phyloP scores from a whole-genome alignment of 2,329 filamentous ascomycete species.

The Cercospora nicotianae region DNA sequence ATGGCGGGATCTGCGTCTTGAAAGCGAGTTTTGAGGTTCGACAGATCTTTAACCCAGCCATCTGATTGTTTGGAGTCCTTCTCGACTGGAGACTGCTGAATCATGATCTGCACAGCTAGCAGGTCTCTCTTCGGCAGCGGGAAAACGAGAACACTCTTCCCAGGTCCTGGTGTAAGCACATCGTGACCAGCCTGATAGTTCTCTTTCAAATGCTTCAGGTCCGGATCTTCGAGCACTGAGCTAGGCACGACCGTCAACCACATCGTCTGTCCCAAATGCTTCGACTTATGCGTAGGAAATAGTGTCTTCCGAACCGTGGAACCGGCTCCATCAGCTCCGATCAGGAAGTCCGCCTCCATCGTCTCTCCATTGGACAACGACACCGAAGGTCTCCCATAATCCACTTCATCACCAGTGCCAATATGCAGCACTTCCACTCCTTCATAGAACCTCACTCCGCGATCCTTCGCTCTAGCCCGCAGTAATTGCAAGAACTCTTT shows the following conservation, averaged over 20 bases:
- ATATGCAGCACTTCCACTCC: conserved; percentile 6
- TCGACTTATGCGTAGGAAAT: conserved; percentile 10
- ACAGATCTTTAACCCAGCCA: conserved; percentile 1
- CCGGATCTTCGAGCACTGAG: background rate
- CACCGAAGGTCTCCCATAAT: background rate
- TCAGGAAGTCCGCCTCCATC: conserved; percentile 8
- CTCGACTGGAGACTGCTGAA: conserved; percentile 7
- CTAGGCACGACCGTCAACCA: conserved; percentile 6
- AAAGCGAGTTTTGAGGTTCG: conserved; percentile 2
- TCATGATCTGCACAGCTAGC: conserved; percentile 9
- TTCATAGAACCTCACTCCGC: conserved; percentile 4
- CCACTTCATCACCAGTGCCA: background rate
- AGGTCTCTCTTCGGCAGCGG: conserved; percentile 10
- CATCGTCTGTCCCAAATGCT: background rate
- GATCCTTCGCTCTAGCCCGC: background rate
- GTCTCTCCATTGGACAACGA: conserved; percentile 4
- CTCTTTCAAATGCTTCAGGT: conserved; percentile 4
- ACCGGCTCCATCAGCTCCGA: conserved; percentile 15
- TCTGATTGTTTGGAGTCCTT: background rate
- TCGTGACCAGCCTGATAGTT: conserved; percentile 1
- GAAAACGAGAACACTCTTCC: background rate
- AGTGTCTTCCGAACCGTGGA: conserved; percentile 3
- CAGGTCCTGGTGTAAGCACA: conserved; percentile 2
- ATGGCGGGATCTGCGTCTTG: conserved; percentile 8
- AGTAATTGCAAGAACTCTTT: conserved; percentile 5